These are phyloP conservation scores for Galerina sulciceps DNA, from an alignment of 768 basidiomycete species.

Conservation along the genomic window DNA sequence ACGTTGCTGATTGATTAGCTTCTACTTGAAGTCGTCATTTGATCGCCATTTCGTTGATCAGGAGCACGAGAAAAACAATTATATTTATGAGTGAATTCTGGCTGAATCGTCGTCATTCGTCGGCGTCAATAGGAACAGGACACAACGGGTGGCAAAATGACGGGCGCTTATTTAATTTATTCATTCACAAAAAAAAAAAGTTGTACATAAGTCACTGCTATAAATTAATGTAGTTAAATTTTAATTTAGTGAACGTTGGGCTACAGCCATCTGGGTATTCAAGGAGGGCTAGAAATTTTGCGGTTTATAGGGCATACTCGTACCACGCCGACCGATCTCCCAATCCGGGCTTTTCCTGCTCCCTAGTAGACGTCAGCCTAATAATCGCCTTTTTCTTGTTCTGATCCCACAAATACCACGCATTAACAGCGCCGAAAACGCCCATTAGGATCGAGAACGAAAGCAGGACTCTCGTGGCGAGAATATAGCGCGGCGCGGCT, in stretches of 20 bases:
- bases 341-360: constrained; percentile 42
- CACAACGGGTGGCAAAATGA: too few relatives aligned
- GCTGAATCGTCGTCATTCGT: too few relatives aligned
- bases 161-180: too few relatives aligned
- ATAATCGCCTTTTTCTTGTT: constrained; percentile 49
- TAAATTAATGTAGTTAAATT: too few relatives aligned
- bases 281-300: background rate
- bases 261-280: background rate
- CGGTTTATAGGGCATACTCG: constrained; percentile 44
- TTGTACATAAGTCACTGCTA: too few relatives aligned
- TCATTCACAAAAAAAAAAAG: too few relatives aligned
- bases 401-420: constrained; percentile 42
- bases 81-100: too few relatives aligned
- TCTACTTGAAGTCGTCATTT: too few relatives aligned
- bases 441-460: constrained; percentile 44
- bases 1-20: too few relatives aligned
- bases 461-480: constrained; percentile 48
- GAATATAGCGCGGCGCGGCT: constrained; percentile 50
- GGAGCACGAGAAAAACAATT: too few relatives aligned
- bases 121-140: too few relatives aligned
- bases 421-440: constrained; percentile 39
- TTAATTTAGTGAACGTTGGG: background rate
- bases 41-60: too few relatives aligned
- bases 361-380: constrained; percentile 31
- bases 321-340: constrained; percentile 63